Base-by-base conservation (phyloP, 2,329 filamentous ascomycete species). In the Iodosphaeria phyllophila region DNA sequence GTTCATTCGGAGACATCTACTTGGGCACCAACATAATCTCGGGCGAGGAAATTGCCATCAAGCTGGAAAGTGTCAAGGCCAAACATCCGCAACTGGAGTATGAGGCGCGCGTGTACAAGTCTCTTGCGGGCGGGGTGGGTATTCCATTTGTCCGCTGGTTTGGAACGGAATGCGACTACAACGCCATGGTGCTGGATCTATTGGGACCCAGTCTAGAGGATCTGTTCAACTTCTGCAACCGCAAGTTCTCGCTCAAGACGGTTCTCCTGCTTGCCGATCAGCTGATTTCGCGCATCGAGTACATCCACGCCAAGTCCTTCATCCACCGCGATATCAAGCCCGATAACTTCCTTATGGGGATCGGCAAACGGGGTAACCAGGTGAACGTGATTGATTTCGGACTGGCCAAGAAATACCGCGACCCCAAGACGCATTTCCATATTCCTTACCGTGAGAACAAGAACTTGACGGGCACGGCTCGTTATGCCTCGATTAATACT, bases 401-500 rank as follows among this genome's bases (percentile, higher is more conserved):
- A 64, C 64, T 98, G 38, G 89, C 89, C 48, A 98, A 95, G 77
- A 95, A 95, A 64, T 98, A 95, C 64, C 78, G 89, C 39, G 89
- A 95, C 64, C 89, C 89, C 32, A 98, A 98, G 75, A 95, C 89
- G 31, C 86, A 95, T 59, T 95, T 95, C 64, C 89, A 98, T 58
- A 98, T 95, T 33, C 89, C 89, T 23, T 95, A 98, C 67, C 75
- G 89, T 60, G 89, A 95, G 80, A 95, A 95, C 75, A 95, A 98
- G 78, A 95, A 95, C 69, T 62, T 98, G 56, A 98, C 89, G 27
- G 89, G 89, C 52, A 98, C 89, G 43, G 89, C 89, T 43, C 86
- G 89, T 51, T 98, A 98, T 56, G 89, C 89, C 34, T 91, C 79
- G 34, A 98, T 98, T 62, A 98, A 98, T 64, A 98, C 89, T 32